Evolutionary conservation across 2,329 filamentous ascomycete species (phyloP), one percentile per base, ranked within the genome.

Genomic region (Parafenestella ontariensis): DNA sequence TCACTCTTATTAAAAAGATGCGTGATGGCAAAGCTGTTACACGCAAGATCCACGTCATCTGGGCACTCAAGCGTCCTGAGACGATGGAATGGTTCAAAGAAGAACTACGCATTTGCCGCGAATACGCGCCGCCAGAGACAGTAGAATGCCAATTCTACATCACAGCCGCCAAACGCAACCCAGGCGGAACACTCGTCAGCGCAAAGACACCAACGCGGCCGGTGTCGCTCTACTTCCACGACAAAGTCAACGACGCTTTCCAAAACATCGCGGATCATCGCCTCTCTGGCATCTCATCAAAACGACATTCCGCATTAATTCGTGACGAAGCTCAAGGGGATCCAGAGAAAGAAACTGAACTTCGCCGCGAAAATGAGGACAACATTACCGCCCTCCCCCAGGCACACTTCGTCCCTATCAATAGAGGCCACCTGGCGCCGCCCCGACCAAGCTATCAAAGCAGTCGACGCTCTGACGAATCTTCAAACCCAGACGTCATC

Each of bases 31-130:
- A 96, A 76, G 93, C 94, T 29, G 91, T 96, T 40, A 97, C 93
- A 1, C 91, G 90, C 73, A 91, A 89, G 61, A 89, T 98, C 5
- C 89, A 95, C 15, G 91, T 98, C 1, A 86, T 98, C n/a, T 98
- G 94, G 94, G 88, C 93, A 5, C 81, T 97, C 62, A 96, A 95
- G 77, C 87, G 90, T 51, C 87, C 95, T 13, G 94, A 97, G 75
- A 91, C 92, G 1, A 92, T 98, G 87, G 92, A 97, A 72, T 98
- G 94, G 94, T 98, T 97, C 82, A 90, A 91, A 62, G 93, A 97
- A 77, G 94, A 97, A 75, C 82, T 97, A 54, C 86, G 92, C 43
- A 96, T 97, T 67, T 96, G 94, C 77, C 86, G 92, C 66, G 91
- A 97, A 75, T 89, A 87, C 45, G 93, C 94, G 9, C 94, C 94